Base-by-base conservation (phyloP, 2,329 filamentous ascomycete species). In the Neonectria sp. region DNA sequence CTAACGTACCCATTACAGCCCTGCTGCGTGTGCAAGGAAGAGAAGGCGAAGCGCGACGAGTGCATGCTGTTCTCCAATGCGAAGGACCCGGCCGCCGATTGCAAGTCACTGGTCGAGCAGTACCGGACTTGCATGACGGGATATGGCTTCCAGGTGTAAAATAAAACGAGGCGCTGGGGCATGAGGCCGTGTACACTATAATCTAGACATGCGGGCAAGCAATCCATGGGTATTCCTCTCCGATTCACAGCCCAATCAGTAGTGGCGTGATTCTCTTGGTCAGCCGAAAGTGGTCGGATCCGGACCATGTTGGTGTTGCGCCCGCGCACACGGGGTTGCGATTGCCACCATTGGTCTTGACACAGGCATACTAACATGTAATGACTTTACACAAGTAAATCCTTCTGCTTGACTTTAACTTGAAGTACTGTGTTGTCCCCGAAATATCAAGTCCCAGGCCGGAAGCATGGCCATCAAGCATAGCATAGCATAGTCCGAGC, bases 1-100 rank as follows among this genome's bases (percentile, higher is more conserved):
- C 69, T 71, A 29, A 73, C 58, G 43, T 13, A 24, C 2, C 5
- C 11, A 21, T 4, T 6, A 67, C 77, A 98, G 94, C 95, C 95
- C 49, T 98, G 96, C 89, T 98, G 96, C 80, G 96, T 98, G 33
- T 99, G 96, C 90, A 98, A 95, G 80, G 90, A 96, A 51, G 95
- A 99, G 82, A 99, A 99, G 83, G 87, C 93, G 45, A 89, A 89
- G 75, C 94, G 96, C 71, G 96, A 99, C 84, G 95, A 99, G 83
- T 99, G 96, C 87, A 98, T 99, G 95, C 93, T 99, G 63, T 98
- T 98, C 86, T 97, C 94, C 63, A 95, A 90, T 70, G 88, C 93
- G 68, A 88, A 91, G 77, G 92, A 98, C 79, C 94, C 96, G 45
- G 89, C 93, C 76, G 88, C 90, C 77, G 95, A 97, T 77, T 99